Conservation (phyloP, 345 rosid genomes). For the Viola odorata region DNA sequence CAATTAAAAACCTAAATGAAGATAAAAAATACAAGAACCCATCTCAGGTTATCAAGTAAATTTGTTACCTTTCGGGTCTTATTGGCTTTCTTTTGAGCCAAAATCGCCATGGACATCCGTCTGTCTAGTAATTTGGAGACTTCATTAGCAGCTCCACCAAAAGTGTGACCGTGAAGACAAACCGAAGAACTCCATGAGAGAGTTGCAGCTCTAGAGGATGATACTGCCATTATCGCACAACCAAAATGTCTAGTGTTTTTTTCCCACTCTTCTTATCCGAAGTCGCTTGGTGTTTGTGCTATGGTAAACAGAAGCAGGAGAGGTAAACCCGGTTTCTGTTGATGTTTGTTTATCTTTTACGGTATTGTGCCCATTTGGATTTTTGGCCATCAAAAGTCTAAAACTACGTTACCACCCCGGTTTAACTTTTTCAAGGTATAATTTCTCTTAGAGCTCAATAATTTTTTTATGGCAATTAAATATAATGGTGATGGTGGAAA, state of each 20-base stretch:
- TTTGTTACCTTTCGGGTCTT: conserved; percentile 61
- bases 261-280: conserved; percentile 19
- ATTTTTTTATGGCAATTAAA: too few species aligned
- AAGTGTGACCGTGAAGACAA: conserved; percentile 36
- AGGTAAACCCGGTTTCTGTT: not conserved
- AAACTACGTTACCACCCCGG: too few species aligned
- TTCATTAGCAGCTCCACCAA: conserved; percentile 34
- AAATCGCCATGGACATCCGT: conserved; percentile 31
- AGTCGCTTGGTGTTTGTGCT: not conserved
- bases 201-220: conserved; percentile 39
- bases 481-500: too few species aligned
- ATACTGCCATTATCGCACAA: conserved; percentile 32
- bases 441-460: too few species aligned
- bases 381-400: too few species aligned
- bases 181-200: conserved; percentile 64
- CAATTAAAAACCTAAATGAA: not conserved
- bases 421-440: too few species aligned
- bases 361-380: too few species aligned
- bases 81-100: conserved; percentile 72
- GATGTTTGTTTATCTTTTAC: too few species aligned
- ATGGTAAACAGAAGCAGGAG: too few species aligned
- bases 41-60: not conserved
- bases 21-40: conserved; percentile 7
- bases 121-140: conserved; percentile 32
- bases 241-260: not conserved